Base-by-base conservation (phyloP, 495 filamentous ascomycete genomes). In the Penicillium maclennaniae region DNA sequence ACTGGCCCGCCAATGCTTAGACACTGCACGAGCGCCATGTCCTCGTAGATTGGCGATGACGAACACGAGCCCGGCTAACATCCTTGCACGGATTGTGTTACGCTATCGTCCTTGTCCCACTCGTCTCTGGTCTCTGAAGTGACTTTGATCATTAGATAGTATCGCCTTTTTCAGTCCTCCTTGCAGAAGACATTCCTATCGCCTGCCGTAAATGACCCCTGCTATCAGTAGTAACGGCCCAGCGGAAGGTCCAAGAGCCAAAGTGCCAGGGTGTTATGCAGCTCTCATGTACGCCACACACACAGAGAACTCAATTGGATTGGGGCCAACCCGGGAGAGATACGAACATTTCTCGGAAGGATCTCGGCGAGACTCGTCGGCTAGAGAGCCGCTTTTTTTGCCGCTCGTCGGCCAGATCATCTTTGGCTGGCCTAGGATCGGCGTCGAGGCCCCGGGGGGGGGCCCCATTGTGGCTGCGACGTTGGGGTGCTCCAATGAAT, bases 31-130 rank as follows among this genome's bases (percentile, higher is more conserved):
- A 28, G 23, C 37, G 21, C 31, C 25, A 48, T 20, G 20, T 20
- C 47, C 37, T 10, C 17, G 38, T 40, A 40, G 23, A 36, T 15
- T 38, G 34, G 12, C 16, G 37, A 41, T 41, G 47, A 41, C 48
- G 38, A 50, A 50, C 39, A 50, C 39, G 39, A 43, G 21, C 3
- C 17, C 15, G 26, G 39, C 39, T 50, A 43, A 43, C 48, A 21
- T 36, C 39, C 38, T 43, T 26, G 43, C 48, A 40, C 42, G 6
- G 42, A 26, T 15, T 23, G 42, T 44, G 10, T 44, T 23, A 44
- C 42, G 42, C 23, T 23, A 44, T 44, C 42, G 38, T 16, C 19
- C 15, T 26, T 15, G 20, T 44, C 42, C 42, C 8, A 26, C 10
- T 34, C 19, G 20, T 44, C 42, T 5, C 9, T 9, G 21, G 6